Evolutionary conservation across 257 asterid species (phyloP), one percentile per base, ranked within the genome.

Genomic region (Pogostemon cablin): DNA sequence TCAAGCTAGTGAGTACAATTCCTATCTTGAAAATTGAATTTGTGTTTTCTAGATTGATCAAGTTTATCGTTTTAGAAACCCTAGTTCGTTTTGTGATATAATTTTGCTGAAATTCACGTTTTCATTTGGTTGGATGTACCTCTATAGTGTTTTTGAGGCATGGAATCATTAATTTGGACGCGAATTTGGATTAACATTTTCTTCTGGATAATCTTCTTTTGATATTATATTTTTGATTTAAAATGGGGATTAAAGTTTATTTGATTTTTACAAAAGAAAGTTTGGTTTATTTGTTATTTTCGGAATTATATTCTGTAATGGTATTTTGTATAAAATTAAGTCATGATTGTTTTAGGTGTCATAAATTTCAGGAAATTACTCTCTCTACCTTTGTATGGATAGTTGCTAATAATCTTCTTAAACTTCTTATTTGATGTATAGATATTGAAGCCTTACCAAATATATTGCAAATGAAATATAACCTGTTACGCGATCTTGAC

Each of bases 401-500:
- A 17, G 70, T 47, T 60, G 46, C 32, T 80, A 40, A 69, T 65
- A 71, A 12, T 62, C 41, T 59, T 77, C 46, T 64, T 71, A 5
- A 6, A 67, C 43, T 17, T 55, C 11, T 56, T 48, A 25, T 60
- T 66, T 49, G 61, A 37, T 63, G 54, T 20, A 64, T 83, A 92
- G 98, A 91, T 82, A 81, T 93, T 74, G 97, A 85, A 80, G 97
- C 90, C n/a, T 77, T 93, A 20, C 99, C 99, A 1, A 86, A 79
- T 52, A 88, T 87, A 75, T 69, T 93, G 68, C 91, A 81, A 76
- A 85, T 90, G 85, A 93, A 93, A 79, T 93, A 93, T 73, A 86
- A 87, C 1, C 82, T 93, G 54, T 71, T 93, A 81, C 93, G 88
- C 8, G 96, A 93, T 68, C 81, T 93, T 75, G 98, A 93, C 79